phyloP scores from a whole-genome alignment of 1,284 basidiomycete genomes.

The Ganoderma lingzhi region DNA sequence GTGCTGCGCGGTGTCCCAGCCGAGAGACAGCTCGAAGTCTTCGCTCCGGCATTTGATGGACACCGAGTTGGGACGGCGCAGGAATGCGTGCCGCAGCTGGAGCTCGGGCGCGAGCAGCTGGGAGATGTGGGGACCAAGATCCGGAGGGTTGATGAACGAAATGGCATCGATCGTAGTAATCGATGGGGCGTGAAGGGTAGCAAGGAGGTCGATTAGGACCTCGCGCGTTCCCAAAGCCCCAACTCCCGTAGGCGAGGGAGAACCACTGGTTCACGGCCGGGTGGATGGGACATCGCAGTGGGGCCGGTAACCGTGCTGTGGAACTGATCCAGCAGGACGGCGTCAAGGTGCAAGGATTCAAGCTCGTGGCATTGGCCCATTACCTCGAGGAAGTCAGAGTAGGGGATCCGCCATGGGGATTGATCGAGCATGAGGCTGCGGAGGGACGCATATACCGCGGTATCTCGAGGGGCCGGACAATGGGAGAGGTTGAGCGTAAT shows the following conservation, averaged over 20 bases:
- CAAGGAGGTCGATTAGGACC: not conserved
- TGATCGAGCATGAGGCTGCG: not conserved
- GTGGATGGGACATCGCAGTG: not conserved
- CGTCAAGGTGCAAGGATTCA: not conserved
- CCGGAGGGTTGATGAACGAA: not conserved
- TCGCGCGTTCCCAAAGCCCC: not conserved
- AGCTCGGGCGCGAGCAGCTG: not conserved
- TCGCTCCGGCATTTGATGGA: not conserved
- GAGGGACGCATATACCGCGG: not conserved
- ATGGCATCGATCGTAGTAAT: not conserved
- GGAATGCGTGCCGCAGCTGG: not conserved
- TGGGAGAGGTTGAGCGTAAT: not conserved
- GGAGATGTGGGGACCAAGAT: not conserved
- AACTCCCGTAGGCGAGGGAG: not conserved
- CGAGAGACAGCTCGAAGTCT: not conserved
- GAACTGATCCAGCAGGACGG: not conserved
- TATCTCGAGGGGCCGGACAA: not conserved
- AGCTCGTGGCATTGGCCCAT: not conserved
- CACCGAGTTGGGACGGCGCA: not conserved
- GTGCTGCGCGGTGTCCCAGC: not conserved
- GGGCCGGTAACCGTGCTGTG: not conserved
- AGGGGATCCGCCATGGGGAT: not conserved
- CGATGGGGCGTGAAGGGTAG: not conserved
- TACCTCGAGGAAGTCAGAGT: not conserved
- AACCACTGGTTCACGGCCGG: not conserved